Conservation (phyloP, 768 basidiomycete species). For the Mycena filopes region DNA sequence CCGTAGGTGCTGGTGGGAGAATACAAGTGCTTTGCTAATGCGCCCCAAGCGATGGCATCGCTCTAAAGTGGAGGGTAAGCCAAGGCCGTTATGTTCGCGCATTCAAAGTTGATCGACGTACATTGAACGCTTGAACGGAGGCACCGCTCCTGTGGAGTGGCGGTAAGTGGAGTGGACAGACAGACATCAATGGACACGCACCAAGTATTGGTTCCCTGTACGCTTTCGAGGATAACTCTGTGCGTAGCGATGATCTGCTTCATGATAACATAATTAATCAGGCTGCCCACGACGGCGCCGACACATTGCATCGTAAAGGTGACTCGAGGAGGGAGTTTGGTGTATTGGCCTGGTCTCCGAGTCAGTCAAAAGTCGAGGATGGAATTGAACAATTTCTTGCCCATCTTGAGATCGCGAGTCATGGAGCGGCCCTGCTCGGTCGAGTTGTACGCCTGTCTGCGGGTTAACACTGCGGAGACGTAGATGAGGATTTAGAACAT, state of each 20-base stretch:
- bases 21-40: constrained; percentile 59
- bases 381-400: constrained; percentile 25
- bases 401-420: constrained; percentile 65
- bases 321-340: constrained; percentile 72
- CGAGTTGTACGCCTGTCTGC: constrained; percentile 19
- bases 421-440: constrained; percentile 33
- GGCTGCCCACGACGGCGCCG: constrained; percentile 64
- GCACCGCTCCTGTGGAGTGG: constrained; percentile 40
- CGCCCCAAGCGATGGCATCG: constrained; percentile 69
- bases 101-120: constrained; percentile 36
- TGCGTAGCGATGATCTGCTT: constrained; percentile 61
- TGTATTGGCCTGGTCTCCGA: constrained; percentile 48
- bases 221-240: constrained; percentile 58
- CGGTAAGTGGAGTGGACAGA: constrained; percentile 12
- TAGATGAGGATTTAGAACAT: not conserved
- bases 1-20: constrained; percentile 58
- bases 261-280: constrained; percentile 65
- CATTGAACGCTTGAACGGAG: constrained; percentile 59
- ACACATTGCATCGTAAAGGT: constrained; percentile 68
- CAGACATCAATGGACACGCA: constrained; percentile 42
- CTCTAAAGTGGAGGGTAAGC: constrained; percentile 51
- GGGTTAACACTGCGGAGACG: not conserved
- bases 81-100: not conserved
- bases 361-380: not conserved
- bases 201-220: constrained; percentile 63